These are phyloP conservation scores for Urochloa ruziziensis DNA, from an alignment of 176 grass and related monocot genomes.

Conservation along the genomic window DNA sequence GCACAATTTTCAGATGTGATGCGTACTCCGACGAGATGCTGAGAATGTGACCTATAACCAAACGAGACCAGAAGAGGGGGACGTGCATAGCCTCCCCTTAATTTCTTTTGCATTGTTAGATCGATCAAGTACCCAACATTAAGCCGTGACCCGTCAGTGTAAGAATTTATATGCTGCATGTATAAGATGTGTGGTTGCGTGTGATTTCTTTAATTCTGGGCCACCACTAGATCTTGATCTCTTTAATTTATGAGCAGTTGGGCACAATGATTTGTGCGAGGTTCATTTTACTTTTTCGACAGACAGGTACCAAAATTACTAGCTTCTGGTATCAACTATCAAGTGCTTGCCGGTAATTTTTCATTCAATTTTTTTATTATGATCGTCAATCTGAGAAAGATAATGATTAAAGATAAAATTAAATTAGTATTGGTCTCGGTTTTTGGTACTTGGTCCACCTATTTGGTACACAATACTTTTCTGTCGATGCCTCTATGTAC, in stretches of 20 bases:
- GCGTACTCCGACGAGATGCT: neutral
- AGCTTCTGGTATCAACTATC: too few species aligned
- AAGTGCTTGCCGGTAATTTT: too few species aligned
- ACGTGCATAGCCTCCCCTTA: neutral
- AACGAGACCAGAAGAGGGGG: neutral
- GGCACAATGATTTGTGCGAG: neutral
- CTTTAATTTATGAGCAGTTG: neutral
- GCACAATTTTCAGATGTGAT: neutral
- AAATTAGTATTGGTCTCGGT: too few species aligned
- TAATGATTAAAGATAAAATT: too few species aligned
- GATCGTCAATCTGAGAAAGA: too few species aligned
- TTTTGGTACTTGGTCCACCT: too few species aligned
- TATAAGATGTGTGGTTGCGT: neutral
- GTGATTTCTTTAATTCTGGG: neutral
- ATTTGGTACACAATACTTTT: too few species aligned
- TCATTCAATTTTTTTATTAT: too few species aligned
- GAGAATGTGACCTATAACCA: conserved; percentile 9
- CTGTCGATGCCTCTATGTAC: too few species aligned
- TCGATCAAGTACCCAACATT: neutral
- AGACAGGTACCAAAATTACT: too few species aligned
- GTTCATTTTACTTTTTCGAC: too few species aligned
- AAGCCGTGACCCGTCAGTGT: neutral
- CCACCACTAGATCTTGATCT: neutral
- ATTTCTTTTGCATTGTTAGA: neutral
- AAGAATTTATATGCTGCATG: neutral